A percentile compares a stretch with the other conserved stretches of the same genome.
phyloP scores from a whole-genome alignment of 805 yeast species.

The Kodamaea sagamina region DNA sequence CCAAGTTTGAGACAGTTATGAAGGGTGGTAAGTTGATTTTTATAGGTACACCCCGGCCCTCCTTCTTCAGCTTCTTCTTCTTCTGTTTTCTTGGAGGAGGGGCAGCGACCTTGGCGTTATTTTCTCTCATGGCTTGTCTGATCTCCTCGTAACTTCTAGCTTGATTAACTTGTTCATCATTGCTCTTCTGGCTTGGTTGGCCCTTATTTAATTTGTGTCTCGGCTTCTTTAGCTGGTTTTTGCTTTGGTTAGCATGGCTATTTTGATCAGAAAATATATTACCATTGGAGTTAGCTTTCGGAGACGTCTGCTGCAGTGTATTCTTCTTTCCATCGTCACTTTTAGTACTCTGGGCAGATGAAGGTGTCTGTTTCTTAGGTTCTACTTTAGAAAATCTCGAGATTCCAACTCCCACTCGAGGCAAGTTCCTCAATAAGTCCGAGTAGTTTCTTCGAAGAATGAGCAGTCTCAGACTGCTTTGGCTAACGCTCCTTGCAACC shows the following conservation, averaged over 20 bases:
- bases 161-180: conserved; percentile 6
- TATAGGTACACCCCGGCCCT: conserved; percentile 20
- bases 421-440: conserved; percentile 28
- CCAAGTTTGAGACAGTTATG: conserved; percentile 75
- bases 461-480: neutral
- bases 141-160: conserved; percentile 20
- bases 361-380: conserved; percentile 7
- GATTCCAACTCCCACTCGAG: conserved; percentile 26
- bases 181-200: conserved; percentile 1
- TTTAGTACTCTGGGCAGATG: too few species aligned
- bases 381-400: conserved; percentile 19
- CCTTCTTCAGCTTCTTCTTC: conserved; percentile 14
- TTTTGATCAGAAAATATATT: conserved; percentile 39
- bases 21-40: conserved; percentile 67
- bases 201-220: conserved; percentile 1
- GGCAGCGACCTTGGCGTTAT: conserved; percentile 10
- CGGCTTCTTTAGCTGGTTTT: conserved; percentile 2
- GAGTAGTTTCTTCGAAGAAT: conserved; percentile 15
- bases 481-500: neutral
- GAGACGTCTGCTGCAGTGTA: neutral
- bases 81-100: conserved; percentile 9
- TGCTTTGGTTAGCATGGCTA: conserved; percentile 9
- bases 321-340: neutral
- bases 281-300: conserved; percentile 17
- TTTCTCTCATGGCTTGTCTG: conserved; percentile 21